A percentile compares a stretch with the other conserved stretches of the same genome.
Conservation (phyloP, 2,329 filamentous ascomycete species). For the Lojkania enalia region DNA sequence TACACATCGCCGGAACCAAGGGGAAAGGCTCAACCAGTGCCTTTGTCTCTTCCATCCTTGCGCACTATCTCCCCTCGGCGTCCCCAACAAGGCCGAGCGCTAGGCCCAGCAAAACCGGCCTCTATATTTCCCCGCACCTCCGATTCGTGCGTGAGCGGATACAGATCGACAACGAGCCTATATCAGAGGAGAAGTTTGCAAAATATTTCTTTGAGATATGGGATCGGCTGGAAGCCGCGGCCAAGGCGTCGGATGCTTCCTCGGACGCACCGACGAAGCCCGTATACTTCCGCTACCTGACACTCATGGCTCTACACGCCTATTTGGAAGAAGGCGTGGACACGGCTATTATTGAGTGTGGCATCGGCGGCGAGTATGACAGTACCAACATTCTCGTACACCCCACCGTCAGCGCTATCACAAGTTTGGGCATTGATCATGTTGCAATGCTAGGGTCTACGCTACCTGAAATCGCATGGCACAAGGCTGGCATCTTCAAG, state of each 20-base stretch:
- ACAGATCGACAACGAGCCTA: constrained; percentile 71
- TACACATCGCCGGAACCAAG: constrained; percentile 93
- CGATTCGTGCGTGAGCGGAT: constrained; percentile 84
- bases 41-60: constrained; percentile 79
- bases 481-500: constrained; percentile 89
- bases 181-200: constrained; percentile 70
- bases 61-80: constrained; percentile 57
- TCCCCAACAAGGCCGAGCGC: constrained; percentile 32
- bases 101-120: constrained; percentile 64
- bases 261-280: constrained; percentile 69
- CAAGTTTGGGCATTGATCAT: constrained; percentile 85
- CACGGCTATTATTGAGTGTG: constrained; percentile 85
- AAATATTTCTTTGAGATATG: constrained; percentile 83
- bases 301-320: constrained; percentile 81
- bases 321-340: constrained; percentile 77
- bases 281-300: constrained; percentile 90
- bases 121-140: constrained; percentile 86
- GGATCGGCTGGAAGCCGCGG: constrained; percentile 65
- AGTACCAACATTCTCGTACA: constrained; percentile 81
- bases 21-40: constrained; percentile 90
- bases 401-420: constrained; percentile 72
- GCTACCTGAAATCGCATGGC: constrained; percentile 83
- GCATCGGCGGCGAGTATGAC: constrained; percentile 92
- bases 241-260: constrained; percentile 53
- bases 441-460: constrained; percentile 77